Evolutionary conservation across 2,329 filamentous ascomycete genomes (phyloP), one percentile per base, ranked within the genome.

Genomic region (Trichoderma asperellum): DNA sequence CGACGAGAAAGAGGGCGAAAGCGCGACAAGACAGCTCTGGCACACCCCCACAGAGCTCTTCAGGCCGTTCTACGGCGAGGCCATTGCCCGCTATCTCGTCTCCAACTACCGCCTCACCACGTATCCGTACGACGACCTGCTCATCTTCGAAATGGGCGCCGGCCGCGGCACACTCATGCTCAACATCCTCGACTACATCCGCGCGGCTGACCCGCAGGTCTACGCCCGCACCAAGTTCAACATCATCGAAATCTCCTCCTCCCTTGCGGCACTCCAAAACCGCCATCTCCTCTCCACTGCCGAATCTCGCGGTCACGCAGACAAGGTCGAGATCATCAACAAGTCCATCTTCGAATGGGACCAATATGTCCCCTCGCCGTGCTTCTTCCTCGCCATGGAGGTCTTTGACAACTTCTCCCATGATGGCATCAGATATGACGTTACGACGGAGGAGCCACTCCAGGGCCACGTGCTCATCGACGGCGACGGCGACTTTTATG

Each of bases 321-420:
- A 90, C 77, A 95, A 94, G 76, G 94, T 98, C 68, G 92, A 97
- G 75, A 97, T 99, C 78, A 90, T 98, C 81, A 97, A 98, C 82
- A 88, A 89, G 74, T 96, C 92, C 76, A 92, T 99, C 77, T 98
- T 99, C 77, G 93, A 97, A 79, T 99, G 96, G 95, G 84, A 91
- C 73, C 88, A 88, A 58, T 92, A 92, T 73, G 92, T 97, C n/a
- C 91, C 93, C 10, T 92, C 91, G 2, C 96, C 95, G 0, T 98
- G 96, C 83, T 99, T 97, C 85, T 98, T 99, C 84, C 88, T 99
- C 53, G 96, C 95, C 56, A 91, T 99, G 81, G 96, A 99, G 81
- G 96, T 99, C 73, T 97, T 97, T 77, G 96, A 99, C 84, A 99
- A 99, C 82, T 98, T 99, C 78, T 90, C 93, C 43, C 96, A 99